Percentiles rank a stretch among this genome's conserved stretches.
Evolutionary conservation across 225 moss, liverwort and hornwort species (phyloP).

Genomic region (Antitrichia curtipendula): DNA sequence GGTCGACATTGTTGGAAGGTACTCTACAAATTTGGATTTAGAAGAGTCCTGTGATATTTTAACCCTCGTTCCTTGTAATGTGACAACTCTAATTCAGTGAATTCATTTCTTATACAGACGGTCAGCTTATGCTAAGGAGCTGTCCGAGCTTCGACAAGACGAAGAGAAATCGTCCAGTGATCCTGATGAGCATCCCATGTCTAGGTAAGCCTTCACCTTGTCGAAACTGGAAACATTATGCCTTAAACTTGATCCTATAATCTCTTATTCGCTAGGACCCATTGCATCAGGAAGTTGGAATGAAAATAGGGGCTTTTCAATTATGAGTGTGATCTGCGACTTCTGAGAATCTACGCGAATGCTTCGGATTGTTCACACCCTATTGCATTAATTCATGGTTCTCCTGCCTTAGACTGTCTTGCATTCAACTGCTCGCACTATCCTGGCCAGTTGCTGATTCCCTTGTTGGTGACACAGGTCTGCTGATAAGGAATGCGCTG

Average conservation of each 20-base stretch:
- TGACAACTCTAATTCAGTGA: neutral
- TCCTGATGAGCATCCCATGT: slow-evolving; percentile 21
- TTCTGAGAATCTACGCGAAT: neutral
- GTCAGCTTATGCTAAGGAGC: slow-evolving; percentile 48
- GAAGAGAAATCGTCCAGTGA: slow-evolving; percentile 53
- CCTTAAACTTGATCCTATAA: neutral
- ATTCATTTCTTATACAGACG: slow-evolving; percentile 28
- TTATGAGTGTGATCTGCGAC: neutral
- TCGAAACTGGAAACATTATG: neutral
- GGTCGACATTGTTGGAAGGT: neutral
- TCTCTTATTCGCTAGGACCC: neutral
- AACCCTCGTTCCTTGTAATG: neutral
- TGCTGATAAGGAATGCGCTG: slow-evolving; percentile 25
- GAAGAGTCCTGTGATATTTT: neutral
- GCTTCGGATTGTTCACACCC: neutral
- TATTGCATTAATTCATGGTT: neutral
- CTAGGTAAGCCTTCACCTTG: slow-evolving; percentile 4
- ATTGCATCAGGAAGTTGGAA: neutral
- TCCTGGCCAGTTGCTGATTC: neutral
- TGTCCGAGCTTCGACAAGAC: slow-evolving; percentile 63
- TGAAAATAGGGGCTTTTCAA: neutral
- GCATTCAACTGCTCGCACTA: neutral
- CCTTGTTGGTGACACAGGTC: neutral
- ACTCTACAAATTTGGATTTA: neutral
- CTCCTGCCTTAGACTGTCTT: neutral